Evolutionary conservation across 192 early-diverging fungal species (phyloP).

Genomic region (Coemansia umbellata): DNA sequence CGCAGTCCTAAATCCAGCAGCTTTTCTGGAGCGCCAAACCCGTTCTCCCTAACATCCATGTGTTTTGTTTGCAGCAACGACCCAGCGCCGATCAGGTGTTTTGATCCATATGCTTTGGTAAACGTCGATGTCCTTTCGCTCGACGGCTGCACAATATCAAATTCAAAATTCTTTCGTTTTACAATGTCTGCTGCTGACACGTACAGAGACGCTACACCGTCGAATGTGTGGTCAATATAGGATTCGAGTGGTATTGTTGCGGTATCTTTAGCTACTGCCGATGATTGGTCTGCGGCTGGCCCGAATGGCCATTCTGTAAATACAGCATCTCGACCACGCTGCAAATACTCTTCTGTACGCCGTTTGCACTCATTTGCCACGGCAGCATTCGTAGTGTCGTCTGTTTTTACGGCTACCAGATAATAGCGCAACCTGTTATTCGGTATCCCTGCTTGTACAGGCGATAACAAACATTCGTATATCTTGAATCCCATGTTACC

Average conservation of each 20-base stretch:
- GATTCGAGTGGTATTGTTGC: neutral
- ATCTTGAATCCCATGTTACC: conserved; percentile 29
- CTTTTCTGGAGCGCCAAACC: conserved; percentile 61
- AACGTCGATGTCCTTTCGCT: conserved; percentile 46
- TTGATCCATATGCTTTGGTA: conserved; percentile 80
- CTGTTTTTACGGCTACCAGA: conserved; percentile 11
- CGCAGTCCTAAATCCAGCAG: conserved; percentile 68
- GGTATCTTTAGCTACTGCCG: neutral
- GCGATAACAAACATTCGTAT: conserved; percentile 38
- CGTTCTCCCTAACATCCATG: conserved; percentile 61
- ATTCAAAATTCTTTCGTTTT: conserved; percentile 26
- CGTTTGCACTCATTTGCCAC: neutral
- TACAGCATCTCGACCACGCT: conserved; percentile 13
- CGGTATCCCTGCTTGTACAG: conserved; percentile 38
- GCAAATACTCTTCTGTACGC: conserved; percentile 17
- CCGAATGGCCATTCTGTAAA: conserved; percentile 35
- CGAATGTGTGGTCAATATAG: conserved; percentile 17
- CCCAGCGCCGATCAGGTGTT: conserved; percentile 72
- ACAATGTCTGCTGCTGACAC: conserved; percentile 29
- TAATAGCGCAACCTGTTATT: conserved; percentile 42
- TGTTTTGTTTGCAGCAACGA: conserved; percentile 72
- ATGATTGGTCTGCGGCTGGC: conserved; percentile 4
- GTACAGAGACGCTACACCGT: conserved; percentile 1
- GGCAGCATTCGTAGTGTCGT: neutral
- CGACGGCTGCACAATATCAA: conserved; percentile 33